A percentile compares a stretch with the other conserved stretches of the same genome.
Evolutionary conservation across 1,139 yeast genomes (phyloP).

Genomic region (Kodamaea sp.): DNA sequence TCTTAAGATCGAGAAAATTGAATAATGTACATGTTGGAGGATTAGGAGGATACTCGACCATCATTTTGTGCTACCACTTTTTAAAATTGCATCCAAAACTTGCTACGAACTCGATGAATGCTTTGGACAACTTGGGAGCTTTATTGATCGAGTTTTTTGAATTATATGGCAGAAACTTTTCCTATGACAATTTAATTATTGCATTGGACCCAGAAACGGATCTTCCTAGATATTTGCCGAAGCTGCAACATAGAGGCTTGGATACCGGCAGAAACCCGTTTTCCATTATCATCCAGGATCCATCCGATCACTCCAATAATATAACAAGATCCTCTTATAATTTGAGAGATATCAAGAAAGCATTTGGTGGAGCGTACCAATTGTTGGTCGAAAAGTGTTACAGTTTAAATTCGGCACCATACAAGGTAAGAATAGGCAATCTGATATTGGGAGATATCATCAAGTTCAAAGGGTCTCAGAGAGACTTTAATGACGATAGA

Average conservation of each 20-base stretch:
- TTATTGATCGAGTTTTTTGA: conserved; percentile 91
- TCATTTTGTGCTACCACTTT: conserved; percentile 84
- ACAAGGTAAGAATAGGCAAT: conserved; percentile 67
- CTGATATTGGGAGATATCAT: conserved; percentile 83
- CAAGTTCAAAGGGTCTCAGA: conserved; percentile 68
- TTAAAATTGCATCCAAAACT: conserved; percentile 79
- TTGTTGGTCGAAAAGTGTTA: conserved; percentile 73
- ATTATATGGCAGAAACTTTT: conserved; percentile 89
- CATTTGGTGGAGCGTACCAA: conserved; percentile 92
- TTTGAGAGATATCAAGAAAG: conserved; percentile 75
- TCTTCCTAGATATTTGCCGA: conserved; percentile 55
- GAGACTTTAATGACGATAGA: conserved; percentile 83
- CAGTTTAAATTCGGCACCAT: conserved; percentile 55
- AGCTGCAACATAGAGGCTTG: conserved; percentile 55
- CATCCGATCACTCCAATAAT: conserved; percentile 79
- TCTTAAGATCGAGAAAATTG: conserved; percentile 72
- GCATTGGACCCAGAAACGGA: conserved; percentile 55
- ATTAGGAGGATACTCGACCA: conserved; percentile 90
- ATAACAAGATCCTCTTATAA: conserved; percentile 87
- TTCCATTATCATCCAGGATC: conserved; percentile 83
- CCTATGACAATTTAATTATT: conserved; percentile 76
- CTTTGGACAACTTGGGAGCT: conserved; percentile 81
- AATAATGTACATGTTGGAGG: conserved; percentile 98
- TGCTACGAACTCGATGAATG: conserved; percentile 63
- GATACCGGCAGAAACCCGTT: conserved; percentile 59